Percentiles rank a stretch among this genome's conserved stretches.
These are phyloP conservation scores for Eimeria acervulina DNA, from an alignment of 169 alveolate species.

Conservation along the genomic window DNA sequence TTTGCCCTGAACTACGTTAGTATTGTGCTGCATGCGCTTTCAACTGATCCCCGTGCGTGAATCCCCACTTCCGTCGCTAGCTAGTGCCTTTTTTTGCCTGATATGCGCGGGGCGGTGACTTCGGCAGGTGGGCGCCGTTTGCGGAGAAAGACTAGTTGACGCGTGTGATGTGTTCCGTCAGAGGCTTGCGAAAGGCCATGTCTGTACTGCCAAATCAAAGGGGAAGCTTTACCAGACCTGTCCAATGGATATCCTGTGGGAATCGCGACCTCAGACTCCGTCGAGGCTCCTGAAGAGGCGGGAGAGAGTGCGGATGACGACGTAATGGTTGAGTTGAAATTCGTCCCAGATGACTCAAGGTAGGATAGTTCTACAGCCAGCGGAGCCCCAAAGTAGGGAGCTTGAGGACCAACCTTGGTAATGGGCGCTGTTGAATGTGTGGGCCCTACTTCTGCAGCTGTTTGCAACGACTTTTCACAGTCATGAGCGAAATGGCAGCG, in stretches of 20 bases:
- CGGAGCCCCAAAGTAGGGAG: background rate
- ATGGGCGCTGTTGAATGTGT: background rate
- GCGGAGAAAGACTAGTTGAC: background rate
- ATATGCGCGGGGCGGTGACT: background rate
- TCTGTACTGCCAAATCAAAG: constrained; percentile 74
- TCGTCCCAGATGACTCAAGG: constrained; percentile 74
- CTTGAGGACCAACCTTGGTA: background rate
- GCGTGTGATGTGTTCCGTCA: background rate
- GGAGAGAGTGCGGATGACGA: constrained; percentile 48
- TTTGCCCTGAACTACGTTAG: constrained; percentile 88
- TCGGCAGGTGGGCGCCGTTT: background rate
- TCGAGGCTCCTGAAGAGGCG: constrained; percentile 27
- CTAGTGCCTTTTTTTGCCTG: background rate
- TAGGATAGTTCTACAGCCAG: background rate
- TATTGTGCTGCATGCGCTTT: constrained; percentile 89
- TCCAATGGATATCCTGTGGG: constrained; percentile 20
- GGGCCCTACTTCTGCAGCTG: constrained; percentile 48
- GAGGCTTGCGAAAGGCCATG: constrained; percentile 67
- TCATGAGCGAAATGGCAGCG: constrained; percentile 84
- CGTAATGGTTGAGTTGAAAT: constrained; percentile 58
- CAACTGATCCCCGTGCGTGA: constrained; percentile 91
- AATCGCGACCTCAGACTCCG: constrained; percentile 47
- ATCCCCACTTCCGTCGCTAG: background rate
- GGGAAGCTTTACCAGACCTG: constrained; percentile 24
- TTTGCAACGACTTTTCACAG: constrained; percentile 61